These are phyloP conservation scores for Aspergillus nanangensis DNA, from an alignment of 495 filamentous ascomycete genomes.

Conservation along the genomic window DNA sequence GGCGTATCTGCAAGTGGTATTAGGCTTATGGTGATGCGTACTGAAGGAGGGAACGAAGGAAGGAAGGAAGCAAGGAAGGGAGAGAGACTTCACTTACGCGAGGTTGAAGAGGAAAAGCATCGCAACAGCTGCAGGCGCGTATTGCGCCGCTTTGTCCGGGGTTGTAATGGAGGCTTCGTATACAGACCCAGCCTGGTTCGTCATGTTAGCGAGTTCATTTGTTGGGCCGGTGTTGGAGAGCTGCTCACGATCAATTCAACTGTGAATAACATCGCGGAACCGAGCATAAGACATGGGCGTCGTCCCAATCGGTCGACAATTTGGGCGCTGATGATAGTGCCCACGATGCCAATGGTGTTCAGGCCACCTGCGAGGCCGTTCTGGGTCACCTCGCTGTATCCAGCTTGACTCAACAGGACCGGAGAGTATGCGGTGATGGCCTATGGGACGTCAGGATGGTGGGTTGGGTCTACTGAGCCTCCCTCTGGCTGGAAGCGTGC, in stretches of 20 bases:
- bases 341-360: constrained; percentile 51
- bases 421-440: constrained; percentile 40
- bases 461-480: neutral
- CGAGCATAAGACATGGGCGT: constrained; percentile 38
- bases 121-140: constrained; percentile 43
- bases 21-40: no score
- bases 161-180: constrained; percentile 34
- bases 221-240: no score
- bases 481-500: no score
- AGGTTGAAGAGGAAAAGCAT: constrained; percentile 53
- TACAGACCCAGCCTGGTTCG: constrained; percentile 27
- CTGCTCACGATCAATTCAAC: constrained; percentile 31
- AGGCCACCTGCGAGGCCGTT: constrained; percentile 49
- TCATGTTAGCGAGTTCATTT: neutral
- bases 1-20: constrained; percentile 30
- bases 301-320: constrained; percentile 49
- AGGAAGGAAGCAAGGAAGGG: neutral
- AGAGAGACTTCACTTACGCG: constrained; percentile 19
- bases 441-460: constrained; percentile 9
- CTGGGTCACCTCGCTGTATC: constrained; percentile 39
- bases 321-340: constrained; percentile 51
- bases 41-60: no score
- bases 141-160: constrained; percentile 23
- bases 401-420: constrained; percentile 37
- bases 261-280: constrained; percentile 24